Conservation (phyloP, 495 filamentous ascomycete species). For the Hyaloscypha bicolor region DNA sequence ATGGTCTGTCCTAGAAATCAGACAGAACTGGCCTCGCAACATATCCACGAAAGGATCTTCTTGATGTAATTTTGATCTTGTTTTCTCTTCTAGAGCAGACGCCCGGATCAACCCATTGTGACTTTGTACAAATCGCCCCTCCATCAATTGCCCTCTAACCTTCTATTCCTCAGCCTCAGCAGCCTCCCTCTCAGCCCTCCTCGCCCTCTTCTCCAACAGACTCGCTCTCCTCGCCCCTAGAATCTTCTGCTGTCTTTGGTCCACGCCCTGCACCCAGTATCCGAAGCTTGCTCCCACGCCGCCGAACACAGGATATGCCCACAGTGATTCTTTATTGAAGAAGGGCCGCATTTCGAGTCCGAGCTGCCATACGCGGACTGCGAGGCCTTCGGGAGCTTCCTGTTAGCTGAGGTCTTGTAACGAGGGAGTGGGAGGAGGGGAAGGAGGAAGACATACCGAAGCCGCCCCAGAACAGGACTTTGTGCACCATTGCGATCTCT, state of each 20-base stretch:
- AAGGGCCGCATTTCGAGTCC: conserved; percentile 98
- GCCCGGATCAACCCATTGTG: conserved; percentile 1
- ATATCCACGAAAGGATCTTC: background rate
- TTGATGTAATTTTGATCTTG: background rate
- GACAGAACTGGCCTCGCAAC: background rate
- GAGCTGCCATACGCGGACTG: conserved; percentile 91
- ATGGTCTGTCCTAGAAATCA: background rate
- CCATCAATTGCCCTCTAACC: conserved; percentile 1
- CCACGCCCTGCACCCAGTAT: conserved; percentile 91
- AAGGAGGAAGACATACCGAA: conserved; percentile 70
- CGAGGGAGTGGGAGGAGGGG: conserved; percentile 9
- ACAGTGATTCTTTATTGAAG: conserved; percentile 74
- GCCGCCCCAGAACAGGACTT: conserved; percentile 93
- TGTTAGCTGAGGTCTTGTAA: background rate
- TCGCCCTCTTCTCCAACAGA: conserved; percentile 85
- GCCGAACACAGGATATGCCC: conserved; percentile 91
- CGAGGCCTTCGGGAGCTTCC: conserved; percentile 64
- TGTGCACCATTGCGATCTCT: conserved; percentile 54
- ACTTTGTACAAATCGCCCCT: conserved; percentile 26
- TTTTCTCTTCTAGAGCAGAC: background rate
- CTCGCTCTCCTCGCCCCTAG: conserved; percentile 73
- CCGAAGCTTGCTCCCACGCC: conserved; percentile 86
- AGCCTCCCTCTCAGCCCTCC: conserved; percentile 66
- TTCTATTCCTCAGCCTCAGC: conserved; percentile 24
- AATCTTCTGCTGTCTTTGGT: conserved; percentile 72